These are phyloP conservation scores for Filobasidium wieringae DNA, from an alignment of 768 basidiomycete genomes.

Conservation along the genomic window DNA sequence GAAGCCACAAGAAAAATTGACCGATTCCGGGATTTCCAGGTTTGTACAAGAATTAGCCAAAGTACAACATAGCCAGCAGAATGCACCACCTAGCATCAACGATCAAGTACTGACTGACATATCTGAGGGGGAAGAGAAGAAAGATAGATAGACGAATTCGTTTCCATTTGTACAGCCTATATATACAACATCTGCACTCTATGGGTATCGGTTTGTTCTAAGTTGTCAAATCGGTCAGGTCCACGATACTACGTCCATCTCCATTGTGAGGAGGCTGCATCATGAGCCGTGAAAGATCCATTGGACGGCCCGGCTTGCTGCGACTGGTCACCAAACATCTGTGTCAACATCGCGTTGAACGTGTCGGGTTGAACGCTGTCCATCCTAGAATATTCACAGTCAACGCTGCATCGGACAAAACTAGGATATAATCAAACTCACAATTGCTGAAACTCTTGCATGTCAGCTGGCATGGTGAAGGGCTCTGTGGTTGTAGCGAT, in stretches of 20 bases:
- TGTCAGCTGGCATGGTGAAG: background rate
- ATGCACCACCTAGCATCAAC: background rate
- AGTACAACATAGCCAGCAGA: constrained; percentile 1
- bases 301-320: background rate
- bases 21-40: background rate
- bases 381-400: background rate
- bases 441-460: background rate
- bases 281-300: no score
- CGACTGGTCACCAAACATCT: background rate
- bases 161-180: no score
- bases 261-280: no score
- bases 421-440: background rate
- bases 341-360: background rate
- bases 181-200: no score
- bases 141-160: background rate
- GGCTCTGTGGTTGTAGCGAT: background rate
- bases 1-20: background rate
- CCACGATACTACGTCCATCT: no score
- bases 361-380: background rate
- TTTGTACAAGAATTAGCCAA: constrained; percentile 1
- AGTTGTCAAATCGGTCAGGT: no score
- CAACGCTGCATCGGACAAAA: background rate
- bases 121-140: background rate
- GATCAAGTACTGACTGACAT: background rate
- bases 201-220: no score